These are phyloP conservation scores for Agaricus sinodeliciosus DNA, from an alignment of 768 basidiomycete species.

Conservation along the genomic window DNA sequence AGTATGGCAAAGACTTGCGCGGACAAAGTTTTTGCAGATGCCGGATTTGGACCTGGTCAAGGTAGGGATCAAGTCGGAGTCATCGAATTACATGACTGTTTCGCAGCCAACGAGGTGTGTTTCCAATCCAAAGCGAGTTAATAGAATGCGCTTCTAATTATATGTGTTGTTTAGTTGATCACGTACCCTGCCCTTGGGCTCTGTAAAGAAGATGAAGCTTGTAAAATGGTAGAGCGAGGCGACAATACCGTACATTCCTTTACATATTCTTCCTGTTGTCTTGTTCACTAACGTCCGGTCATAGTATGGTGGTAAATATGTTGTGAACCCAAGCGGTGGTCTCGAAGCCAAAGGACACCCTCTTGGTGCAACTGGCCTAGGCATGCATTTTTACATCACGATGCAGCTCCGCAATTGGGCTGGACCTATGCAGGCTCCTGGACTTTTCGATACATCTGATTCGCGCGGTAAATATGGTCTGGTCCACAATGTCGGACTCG, in stretches of 20 bases:
- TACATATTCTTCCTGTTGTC: background rate
- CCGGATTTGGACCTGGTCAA: constrained; percentile 58
- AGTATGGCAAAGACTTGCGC: constrained; percentile 67
- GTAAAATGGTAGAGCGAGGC: constrained; percentile 63
- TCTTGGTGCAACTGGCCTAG: constrained; percentile 74
- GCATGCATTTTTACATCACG: constrained; percentile 84
- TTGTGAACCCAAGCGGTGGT: constrained; percentile 81
- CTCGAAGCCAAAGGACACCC: constrained; percentile 89
- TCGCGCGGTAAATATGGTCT: constrained; percentile 73
- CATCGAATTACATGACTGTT: constrained; percentile 83
- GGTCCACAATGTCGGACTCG: constrained; percentile 80
- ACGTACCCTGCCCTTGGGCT: constrained; percentile 79
- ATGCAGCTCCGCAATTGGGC: constrained; percentile 82
- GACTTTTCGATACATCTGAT: constrained; percentile 55
- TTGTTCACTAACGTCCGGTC: background rate
- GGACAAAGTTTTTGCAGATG: constrained; percentile 62
- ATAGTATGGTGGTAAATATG: constrained; percentile 80
- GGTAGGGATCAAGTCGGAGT: constrained; percentile 76
- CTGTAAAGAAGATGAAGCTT: constrained; percentile 58
- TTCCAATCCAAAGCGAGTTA: background rate
- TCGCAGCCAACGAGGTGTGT: constrained; percentile 69
- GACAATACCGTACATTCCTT: constrained; percentile 64
- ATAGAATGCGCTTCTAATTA: background rate
- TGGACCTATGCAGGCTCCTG: constrained; percentile 77
- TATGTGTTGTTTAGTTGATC: constrained; percentile 45